These are phyloP conservation scores for Phytophthora macrochlamydospora DNA, from an alignment of 352 stramenopile species.

Conservation along the genomic window DNA sequence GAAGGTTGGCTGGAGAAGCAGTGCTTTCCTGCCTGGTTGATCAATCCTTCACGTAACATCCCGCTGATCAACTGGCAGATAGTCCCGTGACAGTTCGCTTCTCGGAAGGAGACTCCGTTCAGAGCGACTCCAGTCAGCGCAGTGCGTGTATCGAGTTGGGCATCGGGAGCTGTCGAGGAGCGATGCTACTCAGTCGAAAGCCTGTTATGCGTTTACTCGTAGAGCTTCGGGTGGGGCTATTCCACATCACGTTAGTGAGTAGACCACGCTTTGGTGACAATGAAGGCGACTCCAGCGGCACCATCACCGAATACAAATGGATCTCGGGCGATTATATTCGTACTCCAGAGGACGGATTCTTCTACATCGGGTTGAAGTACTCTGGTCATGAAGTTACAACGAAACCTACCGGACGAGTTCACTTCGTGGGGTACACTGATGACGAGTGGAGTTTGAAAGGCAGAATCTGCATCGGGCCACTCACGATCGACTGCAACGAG, in stretches of 20 bases:
- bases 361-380: conserved; percentile 78
- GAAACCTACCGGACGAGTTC: conserved; percentile 21
- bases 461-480: conserved; percentile 57
- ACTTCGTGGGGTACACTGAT: conserved; percentile 24
- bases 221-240: conserved; percentile 60
- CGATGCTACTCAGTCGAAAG: conserved; percentile 39
- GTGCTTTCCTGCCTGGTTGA: conserved; percentile 25
- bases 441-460: conserved; percentile 62
- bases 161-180: conserved; percentile 53
- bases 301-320: conserved; percentile 40
- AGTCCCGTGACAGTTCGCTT: conserved; percentile 45
- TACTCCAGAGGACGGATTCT: conserved; percentile 63
- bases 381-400: conserved; percentile 15
- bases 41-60: conserved; percentile 27
- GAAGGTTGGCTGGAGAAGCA: conserved; percentile 33
- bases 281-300: conserved; percentile 3
- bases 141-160: conserved; percentile 47
- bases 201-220: conserved; percentile 49
- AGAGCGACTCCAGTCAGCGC: conserved; percentile 10
- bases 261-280: conserved; percentile 11
- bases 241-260: conserved; percentile 47
- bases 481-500: conserved; percentile 73
- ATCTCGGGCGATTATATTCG: conserved; percentile 73
- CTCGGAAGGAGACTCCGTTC: conserved; percentile 30
- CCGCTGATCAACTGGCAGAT: conserved; percentile 70